Conservation (phyloP, 2,329 filamentous ascomycete species). For the Acrodontium crateriforme region DNA sequence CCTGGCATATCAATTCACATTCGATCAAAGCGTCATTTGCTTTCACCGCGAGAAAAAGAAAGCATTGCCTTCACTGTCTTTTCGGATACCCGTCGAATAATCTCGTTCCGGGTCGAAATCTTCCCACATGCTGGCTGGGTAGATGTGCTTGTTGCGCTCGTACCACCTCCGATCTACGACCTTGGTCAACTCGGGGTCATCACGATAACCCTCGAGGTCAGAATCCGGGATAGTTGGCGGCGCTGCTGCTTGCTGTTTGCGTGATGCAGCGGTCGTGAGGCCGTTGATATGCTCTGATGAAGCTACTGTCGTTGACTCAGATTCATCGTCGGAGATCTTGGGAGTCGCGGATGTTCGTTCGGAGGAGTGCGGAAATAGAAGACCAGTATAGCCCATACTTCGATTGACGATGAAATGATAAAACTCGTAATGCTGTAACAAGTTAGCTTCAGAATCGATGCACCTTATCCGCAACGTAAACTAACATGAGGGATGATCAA, state of each 20-base stretch:
- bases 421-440: slow-evolving; percentile 76
- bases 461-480: slow-evolving; percentile 14
- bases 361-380: slow-evolving; percentile 62
- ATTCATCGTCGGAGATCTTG: slow-evolving; percentile 12
- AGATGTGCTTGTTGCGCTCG: slow-evolving; percentile 95
- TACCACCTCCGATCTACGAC: slow-evolving; percentile 96
- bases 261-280: slow-evolving; percentile 14
- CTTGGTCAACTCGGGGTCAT: slow-evolving; percentile 74
- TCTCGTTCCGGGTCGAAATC: slow-evolving; percentile 86
- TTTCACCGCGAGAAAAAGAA: slow-evolving; percentile 50
- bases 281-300: slow-evolving; percentile 1
- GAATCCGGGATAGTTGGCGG: slow-evolving; percentile 31
- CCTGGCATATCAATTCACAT: too few relatives aligned
- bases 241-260: slow-evolving; percentile 9
- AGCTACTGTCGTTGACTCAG: not conserved
- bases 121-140: slow-evolving; percentile 88
- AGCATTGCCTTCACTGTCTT: slow-evolving; percentile 77
- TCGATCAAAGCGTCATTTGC: not conserved
- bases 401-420: slow-evolving; percentile 95
- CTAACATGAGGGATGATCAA: slow-evolving; percentile 89
- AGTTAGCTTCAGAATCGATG: slow-evolving; percentile 10
- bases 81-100: slow-evolving; percentile 61
- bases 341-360: slow-evolving; percentile 33
- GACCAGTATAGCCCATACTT: slow-evolving; percentile 55
- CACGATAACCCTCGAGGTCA: slow-evolving; percentile 54